phyloP scores from a whole-genome alignment of 352 stramenopile species.

The Saprolegnia parasitica region DNA sequence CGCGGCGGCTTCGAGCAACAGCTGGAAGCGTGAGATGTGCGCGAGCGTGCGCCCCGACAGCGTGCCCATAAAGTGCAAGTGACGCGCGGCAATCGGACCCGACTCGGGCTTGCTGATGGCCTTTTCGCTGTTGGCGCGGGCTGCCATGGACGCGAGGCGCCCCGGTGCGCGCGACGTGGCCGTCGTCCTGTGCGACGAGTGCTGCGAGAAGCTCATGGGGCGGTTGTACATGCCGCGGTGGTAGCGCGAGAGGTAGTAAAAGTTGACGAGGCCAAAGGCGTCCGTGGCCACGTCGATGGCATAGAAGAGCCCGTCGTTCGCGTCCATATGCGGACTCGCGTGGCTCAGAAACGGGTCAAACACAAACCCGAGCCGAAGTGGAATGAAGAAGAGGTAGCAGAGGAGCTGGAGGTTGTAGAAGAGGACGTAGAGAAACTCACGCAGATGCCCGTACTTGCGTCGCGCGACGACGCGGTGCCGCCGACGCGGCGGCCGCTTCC shows the following conservation, averaged over 20 bases:
- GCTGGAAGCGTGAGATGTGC: constrained; percentile 30
- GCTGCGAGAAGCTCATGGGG: background rate
- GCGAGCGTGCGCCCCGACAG: constrained; percentile 6
- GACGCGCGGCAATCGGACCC: background rate
- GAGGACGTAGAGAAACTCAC: constrained; percentile 24
- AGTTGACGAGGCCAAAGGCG: constrained; percentile 23
- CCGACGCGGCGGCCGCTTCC: background rate
- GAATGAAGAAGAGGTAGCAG: constrained; percentile 20
- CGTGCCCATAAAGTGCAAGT: constrained; percentile 25
- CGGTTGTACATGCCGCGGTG: constrained; percentile 8
- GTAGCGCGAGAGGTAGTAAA: constrained; percentile 19
- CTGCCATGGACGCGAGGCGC: background rate
- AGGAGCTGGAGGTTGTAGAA: constrained; percentile 21
- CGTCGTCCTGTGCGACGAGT: background rate
- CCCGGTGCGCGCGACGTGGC: background rate
- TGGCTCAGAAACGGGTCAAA: constrained; percentile 14
- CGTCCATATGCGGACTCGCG: background rate
- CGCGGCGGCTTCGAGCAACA: constrained; percentile 50
- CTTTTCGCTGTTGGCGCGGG: background rate
- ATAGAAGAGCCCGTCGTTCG: constrained; percentile 6
- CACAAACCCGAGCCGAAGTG: constrained; percentile 24
- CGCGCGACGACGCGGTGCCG: background rate
- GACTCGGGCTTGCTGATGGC: background rate
- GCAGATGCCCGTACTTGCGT: constrained; percentile 3
- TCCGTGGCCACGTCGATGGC: constrained; percentile 13